These are phyloP conservation scores for Rhodotorula sp. DNA, from an alignment of 1,284 basidiomycete species.

Conservation along the genomic window DNA sequence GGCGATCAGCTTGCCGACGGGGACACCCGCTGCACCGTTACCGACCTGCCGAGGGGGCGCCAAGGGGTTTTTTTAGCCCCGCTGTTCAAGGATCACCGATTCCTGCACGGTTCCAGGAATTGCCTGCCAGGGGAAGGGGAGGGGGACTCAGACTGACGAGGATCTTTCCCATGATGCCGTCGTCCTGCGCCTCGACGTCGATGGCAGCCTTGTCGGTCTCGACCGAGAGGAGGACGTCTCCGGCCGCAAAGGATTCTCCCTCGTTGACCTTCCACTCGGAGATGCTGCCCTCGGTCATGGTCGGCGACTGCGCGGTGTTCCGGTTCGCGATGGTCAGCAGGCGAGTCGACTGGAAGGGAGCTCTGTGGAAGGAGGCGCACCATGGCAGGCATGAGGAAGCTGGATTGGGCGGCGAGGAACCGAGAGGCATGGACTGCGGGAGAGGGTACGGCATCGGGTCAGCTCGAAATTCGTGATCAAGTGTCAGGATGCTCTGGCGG, in stretches of 20 bases:
- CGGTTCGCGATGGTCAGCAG: neutral
- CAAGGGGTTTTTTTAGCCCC: neutral
- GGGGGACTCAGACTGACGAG: constrained; percentile 27
- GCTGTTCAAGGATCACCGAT: neutral
- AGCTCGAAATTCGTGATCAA: neutral
- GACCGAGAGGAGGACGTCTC: constrained; percentile 47
- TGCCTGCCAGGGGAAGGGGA: neutral
- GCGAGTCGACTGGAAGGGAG: neutral
- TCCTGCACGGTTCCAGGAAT: neutral
- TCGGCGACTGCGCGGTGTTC: constrained; percentile 36
- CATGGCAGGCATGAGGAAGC: constrained; percentile 33
- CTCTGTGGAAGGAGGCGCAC: neutral
- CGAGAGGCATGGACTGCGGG: constrained; percentile 26
- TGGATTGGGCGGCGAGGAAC: constrained; percentile 8
- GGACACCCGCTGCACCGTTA: constrained; percentile 47
- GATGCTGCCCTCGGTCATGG: constrained; percentile 45
- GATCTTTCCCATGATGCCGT: constrained; percentile 52
- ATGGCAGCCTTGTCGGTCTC: constrained; percentile 48
- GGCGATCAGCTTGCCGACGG: constrained; percentile 50
- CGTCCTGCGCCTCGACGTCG: constrained; percentile 53
- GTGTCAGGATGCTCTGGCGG: neutral
- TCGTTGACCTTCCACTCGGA: constrained; percentile 50
- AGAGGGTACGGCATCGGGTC: too few relatives aligned
- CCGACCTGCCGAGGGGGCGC: constrained; percentile 26
- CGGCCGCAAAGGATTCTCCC: constrained; percentile 49